Percentiles rank a stretch among this genome's conserved stretches.
Conservation (phyloP, 1,284 basidiomycete genomes). For the Puccinia novopanici region DNA sequence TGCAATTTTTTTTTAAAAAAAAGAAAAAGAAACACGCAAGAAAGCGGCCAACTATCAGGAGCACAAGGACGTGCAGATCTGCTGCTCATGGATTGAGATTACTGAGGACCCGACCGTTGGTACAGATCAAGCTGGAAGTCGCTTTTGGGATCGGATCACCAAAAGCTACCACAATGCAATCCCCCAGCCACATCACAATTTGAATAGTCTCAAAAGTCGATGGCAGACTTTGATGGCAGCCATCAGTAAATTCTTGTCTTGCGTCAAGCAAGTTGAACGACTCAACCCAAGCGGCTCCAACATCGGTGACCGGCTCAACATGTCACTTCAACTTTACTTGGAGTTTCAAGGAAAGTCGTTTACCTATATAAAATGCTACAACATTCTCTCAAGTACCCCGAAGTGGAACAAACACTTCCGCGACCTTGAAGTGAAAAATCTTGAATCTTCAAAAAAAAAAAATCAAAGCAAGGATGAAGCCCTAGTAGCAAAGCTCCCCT, state of each 20-base stretch:
- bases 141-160: neutral
- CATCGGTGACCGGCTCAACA: neutral
- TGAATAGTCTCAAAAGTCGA: constrained; percentile 1
- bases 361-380: neutral
- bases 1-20: no score
- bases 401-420: neutral
- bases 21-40: no score
- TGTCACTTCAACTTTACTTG: neutral
- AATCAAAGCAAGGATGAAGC: no score
- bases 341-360: neutral
- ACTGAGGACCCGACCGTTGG: neutral
- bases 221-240: constrained; percentile 2
- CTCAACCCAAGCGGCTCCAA: neutral
- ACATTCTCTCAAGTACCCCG: neutral
- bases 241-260: constrained; percentile 5
- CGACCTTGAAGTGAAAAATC: neutral
- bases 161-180: neutral
- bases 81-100: constrained; percentile 8
- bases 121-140: neutral
- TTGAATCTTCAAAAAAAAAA: neutral
- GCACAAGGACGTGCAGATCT: neutral
- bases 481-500: no score
- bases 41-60: neutral
- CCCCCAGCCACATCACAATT: neutral
- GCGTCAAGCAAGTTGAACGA: neutral